Evolutionary conservation across 2,329 filamentous ascomycete genomes (phyloP).

Genomic region (Colletotrichum eremochloae): DNA sequence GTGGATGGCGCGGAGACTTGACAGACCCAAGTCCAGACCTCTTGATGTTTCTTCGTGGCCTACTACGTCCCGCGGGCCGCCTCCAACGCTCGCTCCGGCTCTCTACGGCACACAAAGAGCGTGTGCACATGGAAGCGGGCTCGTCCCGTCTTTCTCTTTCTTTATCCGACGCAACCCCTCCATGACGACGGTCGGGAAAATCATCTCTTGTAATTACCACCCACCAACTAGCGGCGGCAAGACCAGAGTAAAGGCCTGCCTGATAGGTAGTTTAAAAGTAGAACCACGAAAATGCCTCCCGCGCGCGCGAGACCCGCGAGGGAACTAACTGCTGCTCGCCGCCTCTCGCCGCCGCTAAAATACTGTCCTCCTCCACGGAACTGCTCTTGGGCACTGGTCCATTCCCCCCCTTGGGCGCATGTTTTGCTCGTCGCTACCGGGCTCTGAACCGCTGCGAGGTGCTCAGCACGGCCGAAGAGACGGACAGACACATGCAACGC

Average conservation of each 20-base stretch:
- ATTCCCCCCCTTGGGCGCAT: neutral
- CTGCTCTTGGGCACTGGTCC: conserved; percentile 3
- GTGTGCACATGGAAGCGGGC: conserved; percentile 28
- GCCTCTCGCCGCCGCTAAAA: neutral
- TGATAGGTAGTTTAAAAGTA: neutral
- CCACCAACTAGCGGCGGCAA: conserved; percentile 10
- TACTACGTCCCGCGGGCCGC: conserved; percentile 11
- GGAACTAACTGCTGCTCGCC: no score
- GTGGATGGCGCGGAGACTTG: conserved; percentile 28
- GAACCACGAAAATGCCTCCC: neutral
- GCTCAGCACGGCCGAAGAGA: conserved; percentile 1
- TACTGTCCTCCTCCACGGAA: neutral
- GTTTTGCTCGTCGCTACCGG: neutral
- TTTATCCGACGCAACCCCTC: neutral
- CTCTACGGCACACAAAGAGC: conserved; percentile 35
- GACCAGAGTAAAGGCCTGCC: neutral
- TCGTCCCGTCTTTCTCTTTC: conserved; percentile 34
- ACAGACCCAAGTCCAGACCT: conserved; percentile 23
- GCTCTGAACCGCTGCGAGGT: conserved; percentile 8
- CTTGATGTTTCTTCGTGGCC: conserved; percentile 15
- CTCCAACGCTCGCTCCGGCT: conserved; percentile 10
- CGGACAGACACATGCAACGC: neutral
- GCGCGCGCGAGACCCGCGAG: no score
- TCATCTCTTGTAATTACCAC: conserved; percentile 10
- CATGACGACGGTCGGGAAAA: conserved; percentile 8